Evolutionary conservation across 768 basidiomycete species (phyloP), one percentile per base, ranked within the genome.

Genomic region (Vishniacozyma victoriae): DNA sequence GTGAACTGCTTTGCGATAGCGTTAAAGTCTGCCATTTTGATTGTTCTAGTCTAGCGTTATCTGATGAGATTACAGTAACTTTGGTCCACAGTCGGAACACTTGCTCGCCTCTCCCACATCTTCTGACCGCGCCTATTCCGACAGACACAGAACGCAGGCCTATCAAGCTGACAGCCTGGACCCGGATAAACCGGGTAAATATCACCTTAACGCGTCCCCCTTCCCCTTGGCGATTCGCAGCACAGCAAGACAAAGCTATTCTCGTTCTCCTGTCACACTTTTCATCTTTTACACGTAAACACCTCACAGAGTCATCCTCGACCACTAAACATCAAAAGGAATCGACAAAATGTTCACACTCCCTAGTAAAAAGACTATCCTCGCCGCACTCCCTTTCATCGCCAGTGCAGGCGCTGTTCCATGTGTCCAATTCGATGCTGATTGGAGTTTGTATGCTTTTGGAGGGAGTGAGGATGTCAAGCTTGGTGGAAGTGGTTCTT

Each of bases 371-470:
- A 14, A 53, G 36, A 47, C 61, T 40, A 41, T 60, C 35, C 52
- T 66, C 37, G 41, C 56, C 29, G 54, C n/a, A n/a, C n/a, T n/a
- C 60, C 14, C 49, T 64, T 25, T 54, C 55, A 12, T 52, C 55
- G 4, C 18, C 47, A 20, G 70, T 62, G 26, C 16, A 38, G 3
- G 72, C 73, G 7, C n/a, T n/a, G 59, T 60, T 14, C 76, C 82
- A 3, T 93, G 90, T 67, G 76, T 89, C 31, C 79, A 83, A 18
- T 91, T 92, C 65, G 90, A 93, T 64, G 62, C 76, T 35, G 75
- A 73, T 59, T 90, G 84, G 82, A 88, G 92, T 70, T 78, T 96
- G 44, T 80, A 87, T 44, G 86, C 84, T 18, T 87, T 96, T 67
- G 87, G 86, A 52, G 80, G 83, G 47, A 83, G 82, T 50, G 84